Conservation (phyloP, 2,329 filamentous ascomycete species). For the Arthrobotrys iridis region DNA sequence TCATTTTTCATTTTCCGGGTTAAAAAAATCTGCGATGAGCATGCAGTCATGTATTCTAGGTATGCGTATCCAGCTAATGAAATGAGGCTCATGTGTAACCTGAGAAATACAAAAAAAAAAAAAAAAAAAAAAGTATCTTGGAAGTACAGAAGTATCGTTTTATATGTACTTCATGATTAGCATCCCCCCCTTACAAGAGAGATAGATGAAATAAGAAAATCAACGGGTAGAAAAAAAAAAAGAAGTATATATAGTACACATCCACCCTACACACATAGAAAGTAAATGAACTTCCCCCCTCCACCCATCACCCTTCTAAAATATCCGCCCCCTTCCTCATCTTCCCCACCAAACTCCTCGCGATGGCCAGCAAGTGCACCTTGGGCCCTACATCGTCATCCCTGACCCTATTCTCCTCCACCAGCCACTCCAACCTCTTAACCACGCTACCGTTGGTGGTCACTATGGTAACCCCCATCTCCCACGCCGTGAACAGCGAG, state of each 20-base stretch:
- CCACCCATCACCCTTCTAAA: not conserved
- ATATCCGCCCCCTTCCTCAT: slow-evolving; percentile 64
- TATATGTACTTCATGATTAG: too few species aligned
- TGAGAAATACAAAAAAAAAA: not conserved
- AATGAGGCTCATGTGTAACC: not conserved
- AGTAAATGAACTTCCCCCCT: not conserved
- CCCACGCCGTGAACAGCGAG: slow-evolving; percentile 79
- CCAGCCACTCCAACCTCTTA: slow-evolving; percentile 71
- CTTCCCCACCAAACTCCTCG: slow-evolving; percentile 74
- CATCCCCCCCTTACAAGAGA: too few species aligned
- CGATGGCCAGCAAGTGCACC: slow-evolving; percentile 73
- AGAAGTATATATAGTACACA: too few species aligned
- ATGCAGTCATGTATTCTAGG: slow-evolving; percentile 7
- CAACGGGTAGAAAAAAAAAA: not conserved
- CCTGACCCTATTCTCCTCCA: slow-evolving; percentile 66
- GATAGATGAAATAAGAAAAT: not conserved
- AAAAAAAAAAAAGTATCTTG: not conserved
- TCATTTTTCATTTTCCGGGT: not conserved
- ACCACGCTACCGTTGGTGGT: slow-evolving; percentile 76
- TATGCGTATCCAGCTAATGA: slow-evolving; percentile 13
- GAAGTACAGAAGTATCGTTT: too few species aligned
- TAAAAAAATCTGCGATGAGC: not conserved
- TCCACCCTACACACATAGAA: not conserved
- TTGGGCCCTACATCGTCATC: slow-evolving; percentile 69
- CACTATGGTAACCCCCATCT: slow-evolving; percentile 70